These are phyloP conservation scores for Hymenoscyphus scutula DNA, from an alignment of 2,329 filamentous ascomycete species.

Conservation along the genomic window DNA sequence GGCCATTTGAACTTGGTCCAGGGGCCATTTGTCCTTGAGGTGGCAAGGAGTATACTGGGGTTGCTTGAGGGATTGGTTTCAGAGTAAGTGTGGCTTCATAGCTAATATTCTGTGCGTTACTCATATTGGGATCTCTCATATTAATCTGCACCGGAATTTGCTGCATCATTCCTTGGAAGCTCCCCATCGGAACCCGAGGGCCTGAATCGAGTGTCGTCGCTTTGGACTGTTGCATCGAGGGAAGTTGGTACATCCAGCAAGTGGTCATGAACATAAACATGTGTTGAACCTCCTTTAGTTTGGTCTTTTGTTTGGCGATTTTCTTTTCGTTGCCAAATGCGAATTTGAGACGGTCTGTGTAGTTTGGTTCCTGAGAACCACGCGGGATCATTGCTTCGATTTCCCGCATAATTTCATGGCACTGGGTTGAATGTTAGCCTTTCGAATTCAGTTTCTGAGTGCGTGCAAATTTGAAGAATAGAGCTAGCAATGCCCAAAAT, in stretches of 20 bases:
- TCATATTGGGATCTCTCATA: slow-evolving; percentile 6
- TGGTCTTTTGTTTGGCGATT: slow-evolving; percentile 16
- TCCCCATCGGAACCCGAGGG: neutral
- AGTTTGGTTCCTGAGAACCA: slow-evolving; percentile 16
- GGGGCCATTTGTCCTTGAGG: no score
- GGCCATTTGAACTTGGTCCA: no score
- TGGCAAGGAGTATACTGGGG: no score
- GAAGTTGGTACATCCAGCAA: slow-evolving; percentile 20
- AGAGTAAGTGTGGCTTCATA: slow-evolving; percentile 6
- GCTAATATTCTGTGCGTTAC: neutral
- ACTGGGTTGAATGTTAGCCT: no score
- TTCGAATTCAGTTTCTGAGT: no score
- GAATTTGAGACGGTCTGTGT: slow-evolving; percentile 16
- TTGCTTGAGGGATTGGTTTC: no score
- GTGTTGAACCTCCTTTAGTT: slow-evolving; percentile 18
- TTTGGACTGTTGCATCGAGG: neutral
- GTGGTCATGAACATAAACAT: slow-evolving; percentile 26
- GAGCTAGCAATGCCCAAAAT: no score
- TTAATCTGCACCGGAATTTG: slow-evolving; percentile 13
- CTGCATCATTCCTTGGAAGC: slow-evolving; percentile 7
- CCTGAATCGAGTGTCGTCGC: neutral
- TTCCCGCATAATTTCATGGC: slow-evolving; percentile 9
- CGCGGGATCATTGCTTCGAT: slow-evolving; percentile 17
- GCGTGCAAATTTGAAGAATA: no score
- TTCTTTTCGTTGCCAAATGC: slow-evolving; percentile 19